These are phyloP conservation scores for Phytophthora constricta DNA, from an alignment of 352 stramenopile species.

Conservation along the genomic window DNA sequence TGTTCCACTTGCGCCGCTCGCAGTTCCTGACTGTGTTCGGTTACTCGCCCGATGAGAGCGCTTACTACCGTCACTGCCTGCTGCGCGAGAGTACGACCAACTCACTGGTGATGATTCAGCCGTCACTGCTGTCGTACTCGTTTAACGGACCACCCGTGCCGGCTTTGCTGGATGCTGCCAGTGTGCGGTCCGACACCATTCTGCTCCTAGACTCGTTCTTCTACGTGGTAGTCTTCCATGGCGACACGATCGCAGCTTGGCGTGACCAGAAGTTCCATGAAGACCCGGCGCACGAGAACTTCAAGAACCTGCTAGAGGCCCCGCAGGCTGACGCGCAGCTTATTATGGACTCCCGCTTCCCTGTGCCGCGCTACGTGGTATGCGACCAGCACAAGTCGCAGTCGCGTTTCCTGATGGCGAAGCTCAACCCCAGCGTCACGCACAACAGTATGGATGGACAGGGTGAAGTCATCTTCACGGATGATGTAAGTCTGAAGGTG, in stretches of 20 bases:
- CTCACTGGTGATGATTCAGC: slow-evolving; percentile 99
- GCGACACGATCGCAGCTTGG: slow-evolving; percentile 99
- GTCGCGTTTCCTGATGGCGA: slow-evolving; percentile 99
- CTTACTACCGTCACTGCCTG: slow-evolving; percentile 96
- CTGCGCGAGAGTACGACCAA: slow-evolving; percentile 97
- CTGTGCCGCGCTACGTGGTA: slow-evolving; percentile 98
- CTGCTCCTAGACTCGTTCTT: slow-evolving; percentile 99
- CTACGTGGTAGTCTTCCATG: slow-evolving; percentile 99
- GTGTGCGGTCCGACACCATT: slow-evolving; percentile 98
- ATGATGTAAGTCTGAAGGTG: slow-evolving; percentile 99
- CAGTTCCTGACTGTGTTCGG: slow-evolving; percentile 99
- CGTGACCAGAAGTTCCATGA: slow-evolving; percentile 97
- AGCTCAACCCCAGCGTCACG: slow-evolving; percentile 98
- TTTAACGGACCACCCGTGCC: slow-evolving; percentile 92
- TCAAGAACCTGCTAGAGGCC: slow-evolving; percentile 97
- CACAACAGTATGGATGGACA: slow-evolving; percentile 96
- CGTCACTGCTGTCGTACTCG: slow-evolving; percentile 98
- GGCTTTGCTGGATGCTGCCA: slow-evolving; percentile 89
- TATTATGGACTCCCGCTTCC: slow-evolving; percentile 99
- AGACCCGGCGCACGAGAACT: slow-evolving; percentile 96
- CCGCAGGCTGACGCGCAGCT: slow-evolving; percentile 98
- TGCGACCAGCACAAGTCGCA: slow-evolving; percentile 99
- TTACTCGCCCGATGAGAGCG: slow-evolving; percentile 98
- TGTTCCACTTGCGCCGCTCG: slow-evolving; percentile 99
- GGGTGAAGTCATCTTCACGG: slow-evolving; percentile 98